These are phyloP conservation scores for Xylaria venustula DNA, from an alignment of 495 filamentous ascomycete species.

Conservation along the genomic window DNA sequence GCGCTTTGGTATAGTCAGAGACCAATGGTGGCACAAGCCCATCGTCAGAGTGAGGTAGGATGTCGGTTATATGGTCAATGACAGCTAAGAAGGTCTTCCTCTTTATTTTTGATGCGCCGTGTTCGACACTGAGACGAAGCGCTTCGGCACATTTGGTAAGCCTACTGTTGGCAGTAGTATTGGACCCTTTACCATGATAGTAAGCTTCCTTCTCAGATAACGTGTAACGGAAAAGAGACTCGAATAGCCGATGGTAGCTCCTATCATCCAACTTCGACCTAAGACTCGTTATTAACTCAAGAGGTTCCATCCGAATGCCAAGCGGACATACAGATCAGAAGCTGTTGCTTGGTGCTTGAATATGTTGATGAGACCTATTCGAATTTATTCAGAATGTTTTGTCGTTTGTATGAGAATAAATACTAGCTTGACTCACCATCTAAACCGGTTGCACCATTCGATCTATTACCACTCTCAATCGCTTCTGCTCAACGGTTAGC, in stretches of 20 bases:
- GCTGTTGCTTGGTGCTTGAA: constrained; percentile 58
- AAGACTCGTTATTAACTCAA: constrained; percentile 18
- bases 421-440: constrained; percentile 26
- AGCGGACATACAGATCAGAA: constrained; percentile 52
- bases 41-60: constrained; percentile 60
- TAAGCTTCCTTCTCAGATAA: constrained; percentile 65
- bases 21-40: constrained; percentile 70
- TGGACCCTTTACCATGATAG: constrained; percentile 52
- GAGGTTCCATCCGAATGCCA: neutral
- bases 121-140: constrained; percentile 67
- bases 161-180: constrained; percentile 51
- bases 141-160: constrained; percentile 70
- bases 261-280: constrained; percentile 58
- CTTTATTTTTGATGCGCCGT: constrained; percentile 65
- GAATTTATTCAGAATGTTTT: constrained; percentile 4
- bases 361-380: constrained; percentile 54
- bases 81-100: constrained; percentile 74
- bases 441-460: constrained; percentile 29
- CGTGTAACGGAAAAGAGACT: constrained; percentile 71
- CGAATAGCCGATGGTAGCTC: constrained; percentile 76
- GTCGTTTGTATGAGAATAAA: neutral
- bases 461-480: constrained; percentile 25
- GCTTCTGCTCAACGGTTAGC: constrained; percentile 24
- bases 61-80: constrained; percentile 77
- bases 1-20: constrained; percentile 74